Evolutionary conservation across 371 early-diverging fungal species (phyloP), one percentile per base, ranked within the genome.

Genomic region (Caulochytrium protostelioides): DNA sequence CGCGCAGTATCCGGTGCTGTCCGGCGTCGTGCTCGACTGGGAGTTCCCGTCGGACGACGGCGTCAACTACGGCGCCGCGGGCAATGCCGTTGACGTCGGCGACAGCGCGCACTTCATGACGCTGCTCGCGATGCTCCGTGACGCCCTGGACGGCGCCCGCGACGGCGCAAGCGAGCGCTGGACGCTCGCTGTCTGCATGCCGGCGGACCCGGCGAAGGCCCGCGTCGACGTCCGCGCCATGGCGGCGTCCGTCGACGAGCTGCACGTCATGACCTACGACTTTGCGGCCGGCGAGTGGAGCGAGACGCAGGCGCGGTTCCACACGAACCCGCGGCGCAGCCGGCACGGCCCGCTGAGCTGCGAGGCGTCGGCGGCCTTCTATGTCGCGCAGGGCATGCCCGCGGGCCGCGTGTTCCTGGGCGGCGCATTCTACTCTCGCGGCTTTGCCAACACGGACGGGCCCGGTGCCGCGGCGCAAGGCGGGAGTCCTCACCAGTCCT

Each of bases 211-310:
- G 26, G 46, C 55, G 4, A 54, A 69, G 6, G 72, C 71, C 39
- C 62, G 67, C 16, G 42, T 74, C 32, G 54, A 67, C 5, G 53
- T 82, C 28, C 39, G 32, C 4, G 65, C 64, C 32, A 74, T 78
- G 64, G 60, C 62, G 8, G 56, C 55, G 12, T 65, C 70, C 34
- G 62, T 76, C 13, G 78, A 82, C 49, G 42, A 59, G 12, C 70
- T 79, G 47, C 71, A 79, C 42, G 43, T 81, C 21, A 82, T 82
- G 83, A 62, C 77, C 4, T 82, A 82, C 43, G 83, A 82, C 47
- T 71, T 71, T 30, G 46, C 50, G 0, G 73, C n/a, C n/a, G n/a
- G n/a, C n/a, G n/a, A n/a, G n/a, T n/a, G n/a, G n/a, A n/a, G n/a
- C n/a, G n/a, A n/a, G n/a, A n/a, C n/a, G n/a, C n/a, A n/a, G n/a